Conservation (phyloP, 225 moss, liverwort and hornwort genomes). For the Physcomitrellopsis africana region DNA sequence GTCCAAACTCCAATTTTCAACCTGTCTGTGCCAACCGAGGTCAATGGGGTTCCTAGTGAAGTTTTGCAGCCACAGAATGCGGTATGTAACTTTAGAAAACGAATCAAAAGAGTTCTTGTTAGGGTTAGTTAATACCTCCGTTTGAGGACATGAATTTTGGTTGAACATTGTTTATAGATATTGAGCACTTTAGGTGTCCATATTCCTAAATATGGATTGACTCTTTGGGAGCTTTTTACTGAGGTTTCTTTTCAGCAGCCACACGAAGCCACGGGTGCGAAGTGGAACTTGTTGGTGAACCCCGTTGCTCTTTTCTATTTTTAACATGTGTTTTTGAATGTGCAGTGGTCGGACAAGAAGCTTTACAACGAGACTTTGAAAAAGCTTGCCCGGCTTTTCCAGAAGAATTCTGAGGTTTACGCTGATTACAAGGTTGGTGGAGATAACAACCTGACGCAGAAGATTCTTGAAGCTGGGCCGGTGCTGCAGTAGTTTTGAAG, state of each 20-base stretch:
- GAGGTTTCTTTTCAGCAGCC: too few relatives aligned
- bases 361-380: conserved; percentile 52
- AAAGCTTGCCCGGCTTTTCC: conserved; percentile 58
- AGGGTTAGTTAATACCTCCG: background rate
- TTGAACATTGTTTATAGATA: too few relatives aligned
- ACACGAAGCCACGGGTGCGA: too few relatives aligned
- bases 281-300: too few relatives aligned
- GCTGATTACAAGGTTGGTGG: conserved; percentile 66
- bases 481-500: conserved; percentile 25
- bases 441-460: conserved; percentile 55
- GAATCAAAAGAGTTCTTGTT: background rate
- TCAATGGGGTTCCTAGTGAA: conserved; percentile 78
- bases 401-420: conserved; percentile 67
- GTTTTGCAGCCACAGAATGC: conserved; percentile 86
- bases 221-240: too few relatives aligned
- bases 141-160: background rate
- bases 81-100: conserved; percentile 36
- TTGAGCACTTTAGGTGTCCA: too few relatives aligned
- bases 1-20: conserved; percentile 82
- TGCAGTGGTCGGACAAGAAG: conserved; percentile 61
- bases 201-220: too few relatives aligned
- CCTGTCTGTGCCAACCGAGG: conserved; percentile 72
- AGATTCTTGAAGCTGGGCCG: conserved; percentile 61
- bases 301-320: background rate
- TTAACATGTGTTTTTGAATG: background rate